Evolutionary conservation across 768 basidiomycete genomes (phyloP).

Genomic region (Rhizopogon salebrosus): DNA sequence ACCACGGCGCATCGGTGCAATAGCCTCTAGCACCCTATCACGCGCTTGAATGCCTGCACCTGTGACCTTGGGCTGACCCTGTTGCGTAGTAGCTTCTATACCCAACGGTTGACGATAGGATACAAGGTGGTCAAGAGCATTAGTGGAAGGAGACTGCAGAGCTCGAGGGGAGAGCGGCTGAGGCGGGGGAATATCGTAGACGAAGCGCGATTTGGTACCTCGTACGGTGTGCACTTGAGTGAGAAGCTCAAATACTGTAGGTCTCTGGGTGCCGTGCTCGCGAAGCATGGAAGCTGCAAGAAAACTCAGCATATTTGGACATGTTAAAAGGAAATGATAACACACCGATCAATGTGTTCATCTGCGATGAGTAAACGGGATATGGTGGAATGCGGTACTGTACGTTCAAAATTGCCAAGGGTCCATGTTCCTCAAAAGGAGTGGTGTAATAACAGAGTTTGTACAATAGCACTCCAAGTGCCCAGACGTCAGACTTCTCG

Average conservation of each 20-base stretch:
- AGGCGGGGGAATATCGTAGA: constrained; percentile 53
- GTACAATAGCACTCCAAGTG: constrained; percentile 92
- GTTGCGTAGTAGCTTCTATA: constrained; percentile 11
- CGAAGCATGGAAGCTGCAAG: constrained; percentile 81
- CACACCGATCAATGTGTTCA: constrained; percentile 80
- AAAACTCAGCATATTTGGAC: constrained; percentile 9
- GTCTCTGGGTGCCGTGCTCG: constrained; percentile 83
- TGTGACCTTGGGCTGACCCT: constrained; percentile 14
- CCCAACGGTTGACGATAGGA: constrained; percentile 28
- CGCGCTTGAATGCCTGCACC: constrained; percentile 63
- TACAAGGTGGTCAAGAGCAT: constrained; percentile 33
- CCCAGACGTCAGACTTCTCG: constrained; percentile 98
- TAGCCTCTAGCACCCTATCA: constrained; percentile 74
- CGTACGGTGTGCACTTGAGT: constrained; percentile 79
- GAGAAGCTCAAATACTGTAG: constrained; percentile 84
- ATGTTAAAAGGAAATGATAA: constrained; percentile 12
- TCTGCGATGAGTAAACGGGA: constrained; percentile 77
- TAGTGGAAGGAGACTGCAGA: constrained; percentile 22
- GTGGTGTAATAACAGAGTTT: constrained; percentile 99
- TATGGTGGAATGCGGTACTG: constrained; percentile 91
- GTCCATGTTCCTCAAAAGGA: constrained; percentile 97
- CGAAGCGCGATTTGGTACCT: constrained; percentile 77
- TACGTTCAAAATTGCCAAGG: constrained; percentile 92
- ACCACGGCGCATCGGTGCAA: constrained; percentile 74
- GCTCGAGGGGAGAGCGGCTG: constrained; percentile 42